Conservation (phyloP, 2,329 filamentous ascomycete species). For the Fusarium acutatum region DNA sequence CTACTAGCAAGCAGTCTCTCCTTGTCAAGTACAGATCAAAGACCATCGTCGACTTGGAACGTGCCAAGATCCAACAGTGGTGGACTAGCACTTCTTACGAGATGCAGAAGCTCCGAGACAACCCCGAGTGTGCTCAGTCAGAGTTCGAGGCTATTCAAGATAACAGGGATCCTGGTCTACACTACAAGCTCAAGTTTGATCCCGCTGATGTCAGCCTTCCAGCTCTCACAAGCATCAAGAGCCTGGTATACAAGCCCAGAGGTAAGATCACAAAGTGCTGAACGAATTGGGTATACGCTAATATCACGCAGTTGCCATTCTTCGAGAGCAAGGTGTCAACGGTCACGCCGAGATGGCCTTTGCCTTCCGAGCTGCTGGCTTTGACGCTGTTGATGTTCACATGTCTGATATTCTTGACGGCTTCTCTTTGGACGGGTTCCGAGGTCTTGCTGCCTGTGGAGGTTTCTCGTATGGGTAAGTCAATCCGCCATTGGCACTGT, state of each 20-base stretch:
- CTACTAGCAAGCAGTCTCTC: constrained; percentile 76
- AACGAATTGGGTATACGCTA: constrained; percentile 52
- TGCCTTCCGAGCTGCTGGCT: constrained; percentile 89
- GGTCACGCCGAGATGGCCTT: constrained; percentile 98
- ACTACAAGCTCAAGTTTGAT: constrained; percentile 83
- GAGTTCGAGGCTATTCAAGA: constrained; percentile 82
- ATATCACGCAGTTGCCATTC: constrained; percentile 83
- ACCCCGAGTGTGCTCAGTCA: constrained; percentile 83
- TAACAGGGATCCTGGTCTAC: constrained; percentile 80
- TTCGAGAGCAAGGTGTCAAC: constrained; percentile 95
- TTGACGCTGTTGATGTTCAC: constrained; percentile 91
- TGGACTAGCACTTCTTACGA: constrained; percentile 91
- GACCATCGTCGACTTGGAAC: constrained; percentile 73
- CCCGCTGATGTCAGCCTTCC: constrained; percentile 81
- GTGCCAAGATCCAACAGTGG: constrained; percentile 80
- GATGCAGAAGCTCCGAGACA: constrained; percentile 91
- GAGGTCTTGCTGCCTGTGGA: constrained; percentile 91
- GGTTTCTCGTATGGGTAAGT: constrained; percentile 86
- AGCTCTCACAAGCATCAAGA: constrained; percentile 54
- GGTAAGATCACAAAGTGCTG: constrained; percentile 29
- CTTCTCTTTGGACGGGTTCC: constrained; percentile 82
- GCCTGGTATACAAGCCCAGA: constrained; percentile 66
- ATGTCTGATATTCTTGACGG: constrained; percentile 92
- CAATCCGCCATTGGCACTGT: neutral
- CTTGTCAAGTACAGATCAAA: constrained; percentile 76